phyloP scores from a whole-genome alignment of 2,329 filamentous ascomycete species.

The Monosporascus sp. region DNA sequence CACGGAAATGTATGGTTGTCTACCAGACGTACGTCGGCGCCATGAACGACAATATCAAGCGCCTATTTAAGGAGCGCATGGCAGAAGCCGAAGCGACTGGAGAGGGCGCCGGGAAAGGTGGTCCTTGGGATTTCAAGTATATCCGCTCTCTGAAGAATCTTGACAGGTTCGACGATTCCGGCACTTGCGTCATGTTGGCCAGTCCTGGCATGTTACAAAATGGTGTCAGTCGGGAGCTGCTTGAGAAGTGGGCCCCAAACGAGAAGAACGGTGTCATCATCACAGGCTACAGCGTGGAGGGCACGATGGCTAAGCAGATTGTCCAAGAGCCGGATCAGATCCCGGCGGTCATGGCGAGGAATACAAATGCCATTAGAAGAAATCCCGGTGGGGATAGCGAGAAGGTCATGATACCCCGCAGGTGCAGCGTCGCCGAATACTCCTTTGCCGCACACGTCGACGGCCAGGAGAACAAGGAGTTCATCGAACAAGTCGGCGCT shows the following conservation, averaged over 20 bases:
- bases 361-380: constrained; percentile 57
- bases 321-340: constrained; percentile 94
- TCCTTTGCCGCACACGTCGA: constrained; percentile 97
- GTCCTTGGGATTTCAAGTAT: constrained; percentile 95
- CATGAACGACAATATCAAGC: constrained; percentile 99
- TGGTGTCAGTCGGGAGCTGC: constrained; percentile 83
- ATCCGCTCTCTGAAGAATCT: constrained; percentile 88
- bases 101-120: constrained; percentile 68
- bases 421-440: constrained; percentile 90
- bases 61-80: constrained; percentile 88
- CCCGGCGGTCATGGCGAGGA: constrained; percentile 83
- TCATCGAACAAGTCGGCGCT: constrained; percentile 89
- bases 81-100: constrained; percentile 80
- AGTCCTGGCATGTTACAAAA: constrained; percentile 98
- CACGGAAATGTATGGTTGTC: constrained; percentile 95
- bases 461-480: constrained; percentile 90
- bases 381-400: constrained; percentile 67
- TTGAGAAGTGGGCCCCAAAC: constrained; percentile 94
- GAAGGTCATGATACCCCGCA: constrained; percentile 82
- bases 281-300: constrained; percentile 96
- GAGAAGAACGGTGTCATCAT: constrained; percentile 98
- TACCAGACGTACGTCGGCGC: constrained; percentile 97
- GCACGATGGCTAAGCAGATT: constrained; percentile 95
- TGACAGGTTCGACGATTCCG: constrained; percentile 93
- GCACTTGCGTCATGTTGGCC: constrained; percentile 93